These are phyloP conservation scores for Mycena kentingensis DNA, from an alignment of 768 basidiomycete species.

Conservation along the genomic window DNA sequence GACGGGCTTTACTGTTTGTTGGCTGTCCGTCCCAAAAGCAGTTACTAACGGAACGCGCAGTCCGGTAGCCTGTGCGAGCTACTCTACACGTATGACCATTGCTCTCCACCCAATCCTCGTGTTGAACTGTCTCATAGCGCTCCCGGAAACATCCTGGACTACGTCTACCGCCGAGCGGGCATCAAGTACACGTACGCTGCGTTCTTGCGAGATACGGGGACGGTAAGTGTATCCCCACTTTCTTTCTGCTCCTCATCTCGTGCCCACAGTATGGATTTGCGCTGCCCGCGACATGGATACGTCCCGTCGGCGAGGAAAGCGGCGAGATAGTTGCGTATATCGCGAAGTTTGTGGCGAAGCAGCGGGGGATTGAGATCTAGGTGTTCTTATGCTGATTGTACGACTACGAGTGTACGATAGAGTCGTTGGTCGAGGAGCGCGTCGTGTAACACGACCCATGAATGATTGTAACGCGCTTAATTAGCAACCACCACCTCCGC, in stretches of 20 bases:
- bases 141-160: slow-evolving; percentile 68
- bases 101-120: neutral
- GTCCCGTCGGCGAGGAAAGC: slow-evolving; percentile 80
- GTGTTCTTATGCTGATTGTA: neutral
- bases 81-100: slow-evolving; percentile 40
- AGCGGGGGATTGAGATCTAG: slow-evolving; percentile 29
- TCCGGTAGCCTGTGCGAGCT: slow-evolving; percentile 48
- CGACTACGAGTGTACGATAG: neutral
- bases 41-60: slow-evolving; percentile 25
- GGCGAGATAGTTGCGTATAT: slow-evolving; percentile 65
- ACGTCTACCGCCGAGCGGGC: slow-evolving; percentile 57
- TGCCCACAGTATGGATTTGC: slow-evolving; percentile 72
- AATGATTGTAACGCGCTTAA: no score
- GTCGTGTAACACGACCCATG: no score
- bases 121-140: slow-evolving; percentile 33
- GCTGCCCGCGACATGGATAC: slow-evolving; percentile 69
- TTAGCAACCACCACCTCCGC: no score
- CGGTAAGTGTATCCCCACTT: slow-evolving; percentile 41
- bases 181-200: slow-evolving; percentile 66
- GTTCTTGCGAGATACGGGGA: slow-evolving; percentile 71
- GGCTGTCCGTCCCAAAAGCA: neutral
- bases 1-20: slow-evolving; percentile 45
- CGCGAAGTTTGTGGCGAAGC: slow-evolving; percentile 61
- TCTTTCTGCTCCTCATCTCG: neutral
- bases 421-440: neutral